phyloP scores from a whole-genome alignment of 805 yeast species.

The Metschnikowia arizonensis region DNA sequence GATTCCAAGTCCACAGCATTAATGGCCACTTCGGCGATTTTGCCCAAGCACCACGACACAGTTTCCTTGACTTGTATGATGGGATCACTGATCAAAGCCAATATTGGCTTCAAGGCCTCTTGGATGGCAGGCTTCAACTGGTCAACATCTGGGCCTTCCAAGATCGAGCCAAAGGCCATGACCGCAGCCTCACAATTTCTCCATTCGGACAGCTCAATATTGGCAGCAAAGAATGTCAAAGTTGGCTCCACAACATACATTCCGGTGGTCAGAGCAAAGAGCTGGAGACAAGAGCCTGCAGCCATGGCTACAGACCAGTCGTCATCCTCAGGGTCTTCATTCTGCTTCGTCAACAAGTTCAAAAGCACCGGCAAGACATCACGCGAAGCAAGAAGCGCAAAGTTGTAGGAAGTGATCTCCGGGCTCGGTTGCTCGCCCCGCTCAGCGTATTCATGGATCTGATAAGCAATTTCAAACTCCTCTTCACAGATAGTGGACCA shows the following conservation, averaged over 20 bases:
- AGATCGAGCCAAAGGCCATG: constrained; percentile 96
- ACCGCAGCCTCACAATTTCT: constrained; percentile 94
- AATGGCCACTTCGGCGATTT: constrained; percentile 84
- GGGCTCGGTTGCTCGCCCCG: constrained; percentile 28
- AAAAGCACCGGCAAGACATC: constrained; percentile 87
- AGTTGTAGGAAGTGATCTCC: constrained; percentile 60
- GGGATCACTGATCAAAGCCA: constrained; percentile 68
- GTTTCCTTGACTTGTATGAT: constrained; percentile 89
- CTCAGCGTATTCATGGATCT: constrained; percentile 55
- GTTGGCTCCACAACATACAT: constrained; percentile 84
- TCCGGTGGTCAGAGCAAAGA: constrained; percentile 88
- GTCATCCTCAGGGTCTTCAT: constrained; percentile 91
- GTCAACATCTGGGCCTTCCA: constrained; percentile 86
- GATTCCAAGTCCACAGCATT: constrained; percentile 65
- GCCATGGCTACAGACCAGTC: constrained; percentile 99
- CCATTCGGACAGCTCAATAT: constrained; percentile 62
- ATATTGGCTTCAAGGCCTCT: constrained; percentile 80
- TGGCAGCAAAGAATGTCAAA: constrained; percentile 73
- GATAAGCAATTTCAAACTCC: constrained; percentile 76
- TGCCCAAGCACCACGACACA: constrained; percentile 97
- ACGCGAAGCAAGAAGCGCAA: constrained; percentile 77
- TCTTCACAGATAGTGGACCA: constrained; percentile 99
- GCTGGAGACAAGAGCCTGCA: constrained; percentile 93
- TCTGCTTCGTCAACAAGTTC: constrained; percentile 75
- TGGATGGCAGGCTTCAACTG: constrained; percentile 64